A percentile compares a stretch with the other conserved stretches of the same genome.
Conservation (phyloP, 352 stramenopile genomes). For the Globisporangium polare region DNA sequence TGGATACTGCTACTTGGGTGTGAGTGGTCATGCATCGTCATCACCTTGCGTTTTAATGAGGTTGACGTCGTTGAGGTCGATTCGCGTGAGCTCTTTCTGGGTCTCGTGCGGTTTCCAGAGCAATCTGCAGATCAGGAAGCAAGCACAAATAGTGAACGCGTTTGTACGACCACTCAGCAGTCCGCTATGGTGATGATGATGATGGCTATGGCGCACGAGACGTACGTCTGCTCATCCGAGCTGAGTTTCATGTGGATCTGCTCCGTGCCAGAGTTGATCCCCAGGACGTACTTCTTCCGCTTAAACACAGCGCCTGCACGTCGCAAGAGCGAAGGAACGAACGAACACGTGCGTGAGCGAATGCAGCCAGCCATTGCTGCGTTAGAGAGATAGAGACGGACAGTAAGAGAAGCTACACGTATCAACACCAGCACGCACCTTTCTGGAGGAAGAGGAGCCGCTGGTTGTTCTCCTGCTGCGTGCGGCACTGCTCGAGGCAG, state of each 20-base stretch:
- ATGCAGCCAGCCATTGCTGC: neutral
- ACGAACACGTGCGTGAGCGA: neutral
- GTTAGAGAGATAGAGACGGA: neutral
- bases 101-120: conserved; percentile 62
- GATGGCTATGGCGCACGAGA: neutral
- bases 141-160: too few relatives aligned
- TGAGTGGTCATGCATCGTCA: neutral
- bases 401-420: neutral
- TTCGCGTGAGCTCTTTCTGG: conserved; percentile 40
- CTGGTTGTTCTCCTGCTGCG: conserved; percentile 58
- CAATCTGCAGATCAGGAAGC: too few relatives aligned
- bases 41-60: conserved; percentile 53
- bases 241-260: conserved; percentile 61
- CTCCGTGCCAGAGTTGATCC: conserved; percentile 57
- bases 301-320: conserved; percentile 55
- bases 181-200: neutral
- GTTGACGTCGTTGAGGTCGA: conserved; percentile 47
- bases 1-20: neutral
- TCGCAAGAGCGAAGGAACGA: neutral
- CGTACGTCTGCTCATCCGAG: conserved; percentile 53
- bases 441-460: conserved; percentile 68
- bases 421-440: conserved; percentile 27
- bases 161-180: too few relatives aligned
- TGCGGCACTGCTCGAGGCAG: conserved; percentile 72
- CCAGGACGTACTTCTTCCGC: conserved; percentile 73